Percentiles rank a stretch among this genome's conserved stretches.
Evolutionary conservation across 768 basidiomycete species (phyloP).

Genomic region (Mycena vulgaris): DNA sequence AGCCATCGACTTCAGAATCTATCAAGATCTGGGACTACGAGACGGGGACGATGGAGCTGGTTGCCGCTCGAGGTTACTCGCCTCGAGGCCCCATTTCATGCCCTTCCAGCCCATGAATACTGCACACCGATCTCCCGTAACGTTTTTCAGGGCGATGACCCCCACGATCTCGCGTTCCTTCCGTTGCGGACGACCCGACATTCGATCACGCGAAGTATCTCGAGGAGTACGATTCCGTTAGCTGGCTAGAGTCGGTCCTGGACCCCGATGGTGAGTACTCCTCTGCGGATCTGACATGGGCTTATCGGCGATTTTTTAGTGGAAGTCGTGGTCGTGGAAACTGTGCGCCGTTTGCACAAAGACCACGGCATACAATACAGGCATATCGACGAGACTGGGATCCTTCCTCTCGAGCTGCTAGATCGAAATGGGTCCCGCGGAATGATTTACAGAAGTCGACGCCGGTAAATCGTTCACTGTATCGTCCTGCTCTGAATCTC

Average conservation of each 20-base stretch:
- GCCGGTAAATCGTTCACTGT: conserved; percentile 32
- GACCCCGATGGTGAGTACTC: conserved; percentile 57
- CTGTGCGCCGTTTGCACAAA: conserved; percentile 58
- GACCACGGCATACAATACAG: conserved; percentile 55
- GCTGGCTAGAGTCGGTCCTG: conserved; percentile 56
- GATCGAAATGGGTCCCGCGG: conserved; percentile 45
- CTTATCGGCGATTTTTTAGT: conserved; percentile 45
- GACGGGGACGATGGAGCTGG: conserved; percentile 29
- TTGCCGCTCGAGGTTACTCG: conserved; percentile 24
- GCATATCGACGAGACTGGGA: conserved; percentile 63
- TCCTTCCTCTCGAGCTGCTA: conserved; percentile 60
- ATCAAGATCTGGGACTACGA: conserved; percentile 27
- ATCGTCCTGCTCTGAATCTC: neutral
- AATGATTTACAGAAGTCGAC: conserved; percentile 42
- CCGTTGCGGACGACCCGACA: conserved; percentile 72
- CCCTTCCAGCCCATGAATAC: conserved; percentile 65
- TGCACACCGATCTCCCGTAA: conserved; percentile 67
- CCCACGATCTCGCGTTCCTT: conserved; percentile 69
- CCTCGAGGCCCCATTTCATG: conserved; percentile 31
- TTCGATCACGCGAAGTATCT: conserved; percentile 63
- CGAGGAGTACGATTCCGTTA: conserved; percentile 58
- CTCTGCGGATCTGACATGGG: neutral
- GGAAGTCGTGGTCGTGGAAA: conserved; percentile 67
- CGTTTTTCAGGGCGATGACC: conserved; percentile 71
- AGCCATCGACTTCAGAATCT: neutral